Base-by-base conservation (phyloP, 306 rosid species). In the Lotus japonicus region DNA sequence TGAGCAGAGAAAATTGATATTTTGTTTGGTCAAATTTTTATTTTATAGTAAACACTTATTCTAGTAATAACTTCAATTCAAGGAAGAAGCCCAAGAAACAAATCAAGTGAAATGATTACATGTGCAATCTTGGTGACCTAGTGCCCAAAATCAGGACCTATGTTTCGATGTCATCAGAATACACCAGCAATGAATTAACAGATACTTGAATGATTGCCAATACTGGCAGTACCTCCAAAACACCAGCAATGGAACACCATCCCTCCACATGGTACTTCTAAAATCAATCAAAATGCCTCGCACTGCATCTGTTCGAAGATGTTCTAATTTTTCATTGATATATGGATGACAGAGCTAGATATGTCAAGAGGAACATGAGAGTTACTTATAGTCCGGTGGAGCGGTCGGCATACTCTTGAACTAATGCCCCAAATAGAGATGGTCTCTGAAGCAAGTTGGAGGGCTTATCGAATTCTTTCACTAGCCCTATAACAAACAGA, bases 371-470 rank as follows among this genome's bases (percentile, higher is more conserved):
- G 31, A 56, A 55, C 64, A 56, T 10, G 36, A 18, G 3, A 17
- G 16, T 44, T 18, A 28, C 12, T 82, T 73, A 88, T 17, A 90
- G 28, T 56, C 83, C 88, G 1, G 70, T 23, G 7, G 97, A 80
- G 21, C 97, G 88, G 57, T 78, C 84, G 54, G 92, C 90, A 50
- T 90, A 90, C 75, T 90, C 97, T 35, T 88, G 95, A 63, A 90
- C 97, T 68, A 90, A 75, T 42, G 88, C 88, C 16, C 84, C 88
- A 44, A 87, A 90, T 4, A 87, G 76, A 4, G 95, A 87, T 35
- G 48, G 88, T 66, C 77, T 67, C 71, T 84, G 87, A 5, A 88
- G 75, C 84, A 90, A 83, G 48, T 64, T 66, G 9, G 90, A 80
- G 0, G 97, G 95, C n/a, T 61, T 67, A 44, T 90, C 97, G 33